Conservation (phyloP, 345 rosid genomes). For the Ricinus communis region DNA sequence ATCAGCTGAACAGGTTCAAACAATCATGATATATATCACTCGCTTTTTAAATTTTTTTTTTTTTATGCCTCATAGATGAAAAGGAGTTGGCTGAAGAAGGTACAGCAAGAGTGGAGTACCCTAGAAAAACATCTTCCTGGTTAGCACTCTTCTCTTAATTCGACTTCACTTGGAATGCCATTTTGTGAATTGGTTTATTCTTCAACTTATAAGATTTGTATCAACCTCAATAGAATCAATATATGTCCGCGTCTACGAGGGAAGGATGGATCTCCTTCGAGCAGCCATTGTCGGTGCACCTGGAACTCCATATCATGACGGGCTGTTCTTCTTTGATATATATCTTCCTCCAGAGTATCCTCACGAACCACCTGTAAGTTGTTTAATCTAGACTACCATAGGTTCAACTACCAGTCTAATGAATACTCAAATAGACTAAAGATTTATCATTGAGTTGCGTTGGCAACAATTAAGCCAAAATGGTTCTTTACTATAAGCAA, state of each 20-base stretch:
- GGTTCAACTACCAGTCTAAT: neutral
- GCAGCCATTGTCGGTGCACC: slow-evolving; percentile 83
- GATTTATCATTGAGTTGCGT: neutral
- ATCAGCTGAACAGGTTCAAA: neutral
- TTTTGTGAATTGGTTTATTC: neutral
- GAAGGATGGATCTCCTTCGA: slow-evolving; percentile 81
- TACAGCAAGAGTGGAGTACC: slow-evolving; percentile 87
- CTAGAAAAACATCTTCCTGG: slow-evolving; percentile 79
- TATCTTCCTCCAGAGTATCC: slow-evolving; percentile 86
- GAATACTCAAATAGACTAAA: slow-evolving; percentile 4
- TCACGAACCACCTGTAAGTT: slow-evolving; percentile 82
- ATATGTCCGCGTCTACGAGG: slow-evolving; percentile 75
- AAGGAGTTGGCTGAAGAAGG: slow-evolving; percentile 77
- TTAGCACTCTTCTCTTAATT: slow-evolving; percentile 34
- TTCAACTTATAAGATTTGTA: neutral
- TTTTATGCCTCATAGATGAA: slow-evolving; percentile 47
- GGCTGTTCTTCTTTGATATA: slow-evolving; percentile 90
- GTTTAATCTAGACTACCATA: slow-evolving; percentile 5
- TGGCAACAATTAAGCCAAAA: neutral
- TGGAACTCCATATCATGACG: slow-evolving; percentile 91
- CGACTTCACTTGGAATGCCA: neutral
- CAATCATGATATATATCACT: slow-evolving; percentile 2
- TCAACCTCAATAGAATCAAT: slow-evolving; percentile 58
- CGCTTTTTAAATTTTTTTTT: neutral
- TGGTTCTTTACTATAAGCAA: too few species aligned